phyloP scores from a whole-genome alignment of 768 basidiomycete species.

The Trametopsis cervina region DNA sequence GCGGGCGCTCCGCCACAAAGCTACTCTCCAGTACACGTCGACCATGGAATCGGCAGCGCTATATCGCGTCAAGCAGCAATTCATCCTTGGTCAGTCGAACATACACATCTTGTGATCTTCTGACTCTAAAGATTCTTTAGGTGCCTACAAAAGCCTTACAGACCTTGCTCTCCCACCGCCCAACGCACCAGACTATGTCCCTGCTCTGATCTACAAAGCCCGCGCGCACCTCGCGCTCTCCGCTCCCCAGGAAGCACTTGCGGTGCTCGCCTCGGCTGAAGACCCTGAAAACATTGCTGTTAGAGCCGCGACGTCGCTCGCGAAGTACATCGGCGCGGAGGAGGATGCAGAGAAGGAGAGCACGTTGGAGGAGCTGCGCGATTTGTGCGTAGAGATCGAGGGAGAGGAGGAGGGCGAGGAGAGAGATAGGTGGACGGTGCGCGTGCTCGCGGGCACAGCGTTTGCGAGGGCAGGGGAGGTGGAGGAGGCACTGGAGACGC shows the following conservation, averaged over 20 bases:
- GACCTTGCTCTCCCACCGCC: slow-evolving; percentile 49
- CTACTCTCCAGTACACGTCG: too few relatives aligned
- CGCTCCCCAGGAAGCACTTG: slow-evolving; percentile 46
- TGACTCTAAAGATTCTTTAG: slow-evolving; percentile 23
- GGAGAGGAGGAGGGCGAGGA: slow-evolving; percentile 68
- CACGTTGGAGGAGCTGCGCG: slow-evolving; percentile 74
- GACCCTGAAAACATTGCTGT: slow-evolving; percentile 51
- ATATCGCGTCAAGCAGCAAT: slow-evolving; percentile 70
- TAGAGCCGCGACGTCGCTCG: slow-evolving; percentile 66
- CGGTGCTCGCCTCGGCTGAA: slow-evolving; percentile 41
- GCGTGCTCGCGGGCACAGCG: slow-evolving; percentile 80
- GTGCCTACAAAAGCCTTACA: slow-evolving; percentile 62
- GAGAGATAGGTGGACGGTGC: slow-evolving; percentile 65
- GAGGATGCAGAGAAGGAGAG: slow-evolving; percentile 39
- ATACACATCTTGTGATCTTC: background rate
- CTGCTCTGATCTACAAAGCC: slow-evolving; percentile 68
- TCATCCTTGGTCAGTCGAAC: slow-evolving; percentile 50
- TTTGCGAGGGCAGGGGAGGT: slow-evolving; percentile 79
- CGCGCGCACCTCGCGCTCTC: slow-evolving; percentile 71
- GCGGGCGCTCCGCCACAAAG: too few relatives aligned
- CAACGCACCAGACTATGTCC: slow-evolving; percentile 55
- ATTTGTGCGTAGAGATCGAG: slow-evolving; percentile 82
- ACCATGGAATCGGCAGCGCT: slow-evolving; percentile 56
- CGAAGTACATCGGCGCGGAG: slow-evolving; percentile 51
- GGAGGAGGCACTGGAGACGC: slow-evolving; percentile 88